These are phyloP conservation scores for Phytophthora tubulina DNA, from an alignment of 352 stramenopile genomes.

Conservation along the genomic window DNA sequence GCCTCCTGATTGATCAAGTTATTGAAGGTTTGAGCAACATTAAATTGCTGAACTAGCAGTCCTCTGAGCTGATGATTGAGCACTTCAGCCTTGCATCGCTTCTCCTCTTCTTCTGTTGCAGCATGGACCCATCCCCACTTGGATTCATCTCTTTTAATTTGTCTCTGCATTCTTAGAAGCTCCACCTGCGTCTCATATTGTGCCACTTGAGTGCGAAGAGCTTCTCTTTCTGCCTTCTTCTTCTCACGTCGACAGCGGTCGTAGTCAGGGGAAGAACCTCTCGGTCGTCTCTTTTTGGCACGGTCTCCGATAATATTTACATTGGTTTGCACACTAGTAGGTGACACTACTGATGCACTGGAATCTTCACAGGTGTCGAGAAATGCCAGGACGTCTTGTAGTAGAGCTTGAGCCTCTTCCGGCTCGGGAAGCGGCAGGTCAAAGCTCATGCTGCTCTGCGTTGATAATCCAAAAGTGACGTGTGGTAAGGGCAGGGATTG, in stretches of 20 bases:
- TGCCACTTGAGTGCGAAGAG: constrained; percentile 15
- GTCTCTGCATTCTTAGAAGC: constrained; percentile 8
- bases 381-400: constrained; percentile 25
- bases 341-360: background rate
- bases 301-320: background rate
- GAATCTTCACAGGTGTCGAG: constrained; percentile 2
- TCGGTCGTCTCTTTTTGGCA: background rate
- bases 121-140: constrained; percentile 27
- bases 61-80: constrained; percentile 26
- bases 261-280: constrained; percentile 11
- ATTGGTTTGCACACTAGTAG: background rate
- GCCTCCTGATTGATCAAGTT: constrained; percentile 2
- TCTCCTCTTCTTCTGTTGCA: constrained; percentile 22
- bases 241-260: constrained; percentile 18
- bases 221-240: constrained; percentile 26
- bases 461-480: background rate
- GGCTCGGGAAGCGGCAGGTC: background rate
- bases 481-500: background rate
- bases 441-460: background rate
- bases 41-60: constrained; percentile 15
- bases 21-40: background rate
- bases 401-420: constrained; percentile 10
- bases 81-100: constrained; percentile 20
- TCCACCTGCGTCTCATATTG: constrained; percentile 27
- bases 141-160: background rate